phyloP scores from a whole-genome alignment of 495 filamentous ascomycete species.

The Chaetomium cochliodes region DNA sequence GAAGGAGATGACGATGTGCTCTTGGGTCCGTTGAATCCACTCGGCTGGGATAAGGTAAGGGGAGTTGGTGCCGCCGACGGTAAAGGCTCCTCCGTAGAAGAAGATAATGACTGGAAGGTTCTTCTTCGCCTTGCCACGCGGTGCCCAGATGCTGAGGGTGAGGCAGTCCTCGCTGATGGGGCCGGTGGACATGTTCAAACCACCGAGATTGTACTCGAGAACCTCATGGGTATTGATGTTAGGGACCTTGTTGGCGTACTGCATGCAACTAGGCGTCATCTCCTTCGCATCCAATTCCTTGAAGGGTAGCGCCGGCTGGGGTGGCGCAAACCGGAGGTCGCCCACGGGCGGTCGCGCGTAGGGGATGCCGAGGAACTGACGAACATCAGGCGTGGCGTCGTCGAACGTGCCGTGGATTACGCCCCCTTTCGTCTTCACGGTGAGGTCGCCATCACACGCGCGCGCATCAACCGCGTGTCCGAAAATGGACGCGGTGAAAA shows the following conservation, averaged over 20 bases:
- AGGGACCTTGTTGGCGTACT: conserved; percentile 22
- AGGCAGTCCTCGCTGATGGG: conserved; percentile 54
- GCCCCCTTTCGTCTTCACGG: conserved; percentile 15
- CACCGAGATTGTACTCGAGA: conserved; percentile 29
- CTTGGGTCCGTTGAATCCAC: conserved; percentile 46
- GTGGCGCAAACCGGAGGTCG: conserved; percentile 46
- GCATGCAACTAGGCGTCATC: conserved; percentile 28
- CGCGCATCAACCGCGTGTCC: not conserved
- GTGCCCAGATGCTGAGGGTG: conserved; percentile 49
- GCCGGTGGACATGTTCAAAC: conserved; percentile 22
- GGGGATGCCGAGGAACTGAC: conserved; percentile 55
- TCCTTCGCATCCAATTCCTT: conserved; percentile 20
- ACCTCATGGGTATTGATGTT: conserved; percentile 29
- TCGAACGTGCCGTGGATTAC: conserved; percentile 24
- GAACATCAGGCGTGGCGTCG: conserved; percentile 20
- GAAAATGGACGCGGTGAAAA: not conserved
- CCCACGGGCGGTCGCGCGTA: conserved; percentile 54
- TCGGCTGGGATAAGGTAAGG: conserved; percentile 37
- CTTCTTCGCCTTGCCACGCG: conserved; percentile 5
- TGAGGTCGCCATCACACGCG: conserved; percentile 8
- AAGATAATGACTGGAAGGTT: conserved; percentile 39
- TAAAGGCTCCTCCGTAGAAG: conserved; percentile 36
- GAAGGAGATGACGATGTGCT: conserved; percentile 59
- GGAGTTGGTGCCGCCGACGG: conserved; percentile 27
- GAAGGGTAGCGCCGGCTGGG: conserved; percentile 23